Evolutionary conservation across 768 basidiomycete genomes (phyloP).

Genomic region (Terana coerulea): DNA sequence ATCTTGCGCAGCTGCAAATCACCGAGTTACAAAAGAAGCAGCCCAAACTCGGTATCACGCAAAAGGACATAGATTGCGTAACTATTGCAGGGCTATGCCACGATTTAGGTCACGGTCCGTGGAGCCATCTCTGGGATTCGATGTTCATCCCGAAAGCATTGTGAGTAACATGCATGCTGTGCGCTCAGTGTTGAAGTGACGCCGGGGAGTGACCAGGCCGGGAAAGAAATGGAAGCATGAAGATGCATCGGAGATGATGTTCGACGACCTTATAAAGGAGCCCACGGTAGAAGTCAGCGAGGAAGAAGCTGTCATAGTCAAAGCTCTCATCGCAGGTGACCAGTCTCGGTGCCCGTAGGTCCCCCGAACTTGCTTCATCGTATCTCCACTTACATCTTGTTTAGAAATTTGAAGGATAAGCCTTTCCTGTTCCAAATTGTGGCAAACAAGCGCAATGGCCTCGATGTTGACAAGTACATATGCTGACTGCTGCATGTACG

Average conservation of each 20-base stretch:
- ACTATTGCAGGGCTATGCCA: slow-evolving; percentile 81
- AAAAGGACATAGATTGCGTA: slow-evolving; percentile 74
- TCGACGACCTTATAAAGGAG: slow-evolving; percentile 57
- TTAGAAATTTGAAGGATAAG: slow-evolving; percentile 42
- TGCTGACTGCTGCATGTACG: no score
- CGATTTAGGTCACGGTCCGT: slow-evolving; percentile 83
- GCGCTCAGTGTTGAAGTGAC: background rate
- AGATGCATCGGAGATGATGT: slow-evolving; percentile 79
- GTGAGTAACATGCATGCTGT: slow-evolving; percentile 36
- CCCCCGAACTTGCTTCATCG: no score
- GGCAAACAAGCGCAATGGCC: slow-evolving; percentile 74
- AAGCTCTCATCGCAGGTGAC: slow-evolving; percentile 76
- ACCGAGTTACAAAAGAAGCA: slow-evolving; percentile 55
- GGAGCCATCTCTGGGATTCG: slow-evolving; percentile 82
- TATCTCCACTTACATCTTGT: no score
- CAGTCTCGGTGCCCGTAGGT: slow-evolving; percentile 47
- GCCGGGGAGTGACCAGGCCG: slow-evolving; percentile 36
- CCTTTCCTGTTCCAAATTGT: slow-evolving; percentile 81
- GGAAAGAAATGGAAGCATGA: slow-evolving; percentile 67
- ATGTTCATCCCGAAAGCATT: slow-evolving; percentile 63
- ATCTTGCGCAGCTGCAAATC: slow-evolving; percentile 64
- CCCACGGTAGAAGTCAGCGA: slow-evolving; percentile 45
- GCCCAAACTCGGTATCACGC: slow-evolving; percentile 58
- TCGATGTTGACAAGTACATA: slow-evolving; percentile 84
- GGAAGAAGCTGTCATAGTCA: slow-evolving; percentile 58